Conservation (phyloP, 768 basidiomycete genomes). For the Strobilomyces confusus region DNA sequence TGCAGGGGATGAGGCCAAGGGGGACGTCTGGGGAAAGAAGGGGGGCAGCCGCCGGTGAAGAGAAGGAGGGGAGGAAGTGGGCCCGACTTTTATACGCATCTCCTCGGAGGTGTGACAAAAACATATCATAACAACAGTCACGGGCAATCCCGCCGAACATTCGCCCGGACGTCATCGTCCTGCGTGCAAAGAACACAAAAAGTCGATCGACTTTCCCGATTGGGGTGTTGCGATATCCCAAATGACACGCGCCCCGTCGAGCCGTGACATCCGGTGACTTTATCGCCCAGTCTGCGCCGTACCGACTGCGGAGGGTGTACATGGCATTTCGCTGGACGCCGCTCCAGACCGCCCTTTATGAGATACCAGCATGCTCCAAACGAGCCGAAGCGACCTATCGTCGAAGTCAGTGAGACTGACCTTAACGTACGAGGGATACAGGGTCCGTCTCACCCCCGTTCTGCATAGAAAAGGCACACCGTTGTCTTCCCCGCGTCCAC, state of each 20-base stretch:
- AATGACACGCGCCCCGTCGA: constrained; percentile 14
- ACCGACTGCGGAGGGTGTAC: not conserved
- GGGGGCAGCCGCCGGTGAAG: constrained; percentile 9
- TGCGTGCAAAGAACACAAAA: constrained; percentile 1
- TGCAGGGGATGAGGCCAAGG: not conserved
- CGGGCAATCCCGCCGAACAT: constrained; percentile 15
- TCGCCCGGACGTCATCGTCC: constrained; percentile 17
- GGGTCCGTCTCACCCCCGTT: constrained; percentile 4
- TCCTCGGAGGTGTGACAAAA: constrained; percentile 32
- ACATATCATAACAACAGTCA: constrained; percentile 33
- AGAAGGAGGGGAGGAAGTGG: constrained; percentile 1
- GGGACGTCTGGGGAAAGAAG: not conserved
- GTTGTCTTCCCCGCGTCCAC: constrained; percentile 8
- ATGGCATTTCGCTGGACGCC: constrained; percentile 5
- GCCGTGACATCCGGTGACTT: constrained; percentile 26
- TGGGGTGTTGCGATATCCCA: constrained; percentile 12
- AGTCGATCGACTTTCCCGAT: constrained; percentile 22
- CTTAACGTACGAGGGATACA: not conserved
- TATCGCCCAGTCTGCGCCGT: constrained; percentile 12
- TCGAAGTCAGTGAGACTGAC: constrained; percentile 15
- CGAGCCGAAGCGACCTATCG: constrained; percentile 12
- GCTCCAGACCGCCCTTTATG: constrained; percentile 8
- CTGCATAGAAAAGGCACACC: constrained; percentile 13
- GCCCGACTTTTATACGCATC: constrained; percentile 25
- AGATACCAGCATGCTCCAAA: constrained; percentile 5